Evolutionary conservation across 768 basidiomycete genomes (phyloP).

Genomic region (Hebeloma cylindrosporum): DNA sequence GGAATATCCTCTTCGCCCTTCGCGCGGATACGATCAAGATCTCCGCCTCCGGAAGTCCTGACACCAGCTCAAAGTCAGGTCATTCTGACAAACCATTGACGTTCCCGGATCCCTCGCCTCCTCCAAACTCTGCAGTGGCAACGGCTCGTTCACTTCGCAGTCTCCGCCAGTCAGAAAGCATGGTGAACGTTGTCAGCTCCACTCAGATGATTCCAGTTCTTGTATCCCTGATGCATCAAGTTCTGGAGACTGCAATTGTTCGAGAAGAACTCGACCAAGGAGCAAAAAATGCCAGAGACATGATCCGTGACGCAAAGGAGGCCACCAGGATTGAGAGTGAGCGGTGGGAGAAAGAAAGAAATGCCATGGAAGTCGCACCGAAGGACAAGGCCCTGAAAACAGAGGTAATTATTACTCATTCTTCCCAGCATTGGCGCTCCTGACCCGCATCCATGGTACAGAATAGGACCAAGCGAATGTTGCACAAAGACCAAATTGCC

Average conservation of each 20-base stretch:
- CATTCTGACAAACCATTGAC: slow-evolving; percentile 23
- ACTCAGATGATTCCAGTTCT: slow-evolving; percentile 71
- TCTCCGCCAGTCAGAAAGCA: slow-evolving; percentile 33
- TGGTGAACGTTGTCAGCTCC: slow-evolving; percentile 36
- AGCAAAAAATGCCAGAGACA: slow-evolving; percentile 53
- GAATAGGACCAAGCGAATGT: slow-evolving; percentile 43
- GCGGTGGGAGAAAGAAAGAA: slow-evolving; percentile 50
- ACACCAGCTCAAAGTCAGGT: slow-evolving; percentile 10
- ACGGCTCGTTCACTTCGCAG: slow-evolving; percentile 57
- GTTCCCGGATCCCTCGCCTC: slow-evolving; percentile 62
- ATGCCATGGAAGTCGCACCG: slow-evolving; percentile 27
- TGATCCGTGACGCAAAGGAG: slow-evolving; percentile 50
- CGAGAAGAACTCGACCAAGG: slow-evolving; percentile 65
- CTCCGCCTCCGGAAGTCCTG: slow-evolving; percentile 3
- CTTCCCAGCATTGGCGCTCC: not conserved
- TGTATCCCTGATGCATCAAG: slow-evolving; percentile 53
- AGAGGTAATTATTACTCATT: slow-evolving; percentile 24
- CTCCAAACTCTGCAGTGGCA: slow-evolving; percentile 40
- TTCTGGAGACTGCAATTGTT: slow-evolving; percentile 44
- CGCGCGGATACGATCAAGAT: slow-evolving; percentile 33
- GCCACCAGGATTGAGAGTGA: slow-evolving; percentile 56
- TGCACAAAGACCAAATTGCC: slow-evolving; percentile 49
- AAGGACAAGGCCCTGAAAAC: slow-evolving; percentile 22
- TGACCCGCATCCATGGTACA: slow-evolving; percentile 18
- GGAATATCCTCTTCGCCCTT: slow-evolving; percentile 52